These are phyloP conservation scores for Cutaneotrichosporon cyanovorans DNA, from an alignment of 1,284 basidiomycete species.

Conservation along the genomic window DNA sequence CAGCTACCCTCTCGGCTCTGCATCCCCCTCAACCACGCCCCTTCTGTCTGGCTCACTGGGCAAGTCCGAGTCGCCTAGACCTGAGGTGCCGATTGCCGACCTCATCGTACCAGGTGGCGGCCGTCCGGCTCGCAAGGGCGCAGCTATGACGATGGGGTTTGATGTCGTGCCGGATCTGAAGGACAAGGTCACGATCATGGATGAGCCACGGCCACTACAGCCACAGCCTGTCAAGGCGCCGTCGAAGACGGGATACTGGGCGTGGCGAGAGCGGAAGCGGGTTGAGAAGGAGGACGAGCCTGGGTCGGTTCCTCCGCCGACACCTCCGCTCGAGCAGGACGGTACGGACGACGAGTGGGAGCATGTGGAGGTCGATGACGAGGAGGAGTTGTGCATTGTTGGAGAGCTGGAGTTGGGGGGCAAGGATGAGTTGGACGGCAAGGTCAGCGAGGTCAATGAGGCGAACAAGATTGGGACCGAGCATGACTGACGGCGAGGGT, in stretches of 20 bases:
- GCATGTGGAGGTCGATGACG: constrained; percentile 28
- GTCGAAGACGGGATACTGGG: constrained; percentile 3
- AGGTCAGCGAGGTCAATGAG: not conserved
- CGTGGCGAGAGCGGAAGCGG: constrained; percentile 1
- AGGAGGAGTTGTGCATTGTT: constrained; percentile 26
- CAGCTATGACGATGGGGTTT: constrained; percentile 36
- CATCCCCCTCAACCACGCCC: not conserved
- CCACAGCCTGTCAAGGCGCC: constrained; percentile 7
- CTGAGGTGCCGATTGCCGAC: constrained; percentile 9
- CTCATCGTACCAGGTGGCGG: constrained; percentile 29
- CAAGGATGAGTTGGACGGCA: not conserved
- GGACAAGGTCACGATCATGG: not conserved
- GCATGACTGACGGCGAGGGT: no score
- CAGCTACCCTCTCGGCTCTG: not conserved
- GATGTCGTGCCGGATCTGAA: constrained; percentile 33
- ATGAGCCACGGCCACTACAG: no score
- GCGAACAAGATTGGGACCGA: no score
- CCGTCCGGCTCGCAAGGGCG: constrained; percentile 33
- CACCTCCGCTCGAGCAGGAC: constrained; percentile 2
- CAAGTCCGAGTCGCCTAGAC: not conserved
- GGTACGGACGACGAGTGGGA: constrained; percentile 29
- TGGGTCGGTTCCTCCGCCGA: not conserved
- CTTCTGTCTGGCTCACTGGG: no score
- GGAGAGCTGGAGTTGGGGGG: constrained; percentile 34
- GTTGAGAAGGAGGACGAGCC: not conserved